Evolutionary conservation across 1,139 yeast genomes (phyloP).

Genomic region (Pichia sp.): DNA sequence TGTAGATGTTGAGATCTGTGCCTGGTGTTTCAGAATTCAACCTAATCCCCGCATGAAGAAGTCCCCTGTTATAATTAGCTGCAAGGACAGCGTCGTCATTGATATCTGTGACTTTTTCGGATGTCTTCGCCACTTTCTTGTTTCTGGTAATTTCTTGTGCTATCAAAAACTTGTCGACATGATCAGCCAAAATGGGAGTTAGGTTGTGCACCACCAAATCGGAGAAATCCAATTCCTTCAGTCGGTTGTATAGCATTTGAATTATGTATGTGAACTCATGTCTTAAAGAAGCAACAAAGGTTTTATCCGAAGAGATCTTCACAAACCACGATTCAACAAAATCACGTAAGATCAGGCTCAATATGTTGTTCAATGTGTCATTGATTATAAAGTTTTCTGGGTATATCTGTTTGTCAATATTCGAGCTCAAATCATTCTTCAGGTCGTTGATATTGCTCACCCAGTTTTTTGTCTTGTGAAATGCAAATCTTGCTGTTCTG

Average conservation of each 20-base stretch:
- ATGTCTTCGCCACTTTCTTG: constrained; percentile 19
- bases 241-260: constrained; percentile 38
- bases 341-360: constrained; percentile 51
- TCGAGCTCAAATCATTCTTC: not conserved
- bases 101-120: constrained; percentile 30
- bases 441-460: not conserved
- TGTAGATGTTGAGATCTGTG: constrained; percentile 49
- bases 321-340: constrained; percentile 66
- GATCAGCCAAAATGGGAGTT: constrained; percentile 64
- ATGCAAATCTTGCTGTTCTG: constrained; percentile 1
- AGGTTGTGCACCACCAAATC: constrained; percentile 53
- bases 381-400: constrained; percentile 52
- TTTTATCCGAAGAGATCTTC: constrained; percentile 42
- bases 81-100: constrained; percentile 59
- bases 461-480: constrained; percentile 8
- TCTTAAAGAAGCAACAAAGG: constrained; percentile 54
- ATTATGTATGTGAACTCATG: constrained; percentile 44
- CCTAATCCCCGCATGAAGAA: constrained; percentile 60
- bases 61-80: constrained; percentile 51
- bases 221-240: constrained; percentile 49
- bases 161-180: constrained; percentile 48
- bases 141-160: constrained; percentile 47
- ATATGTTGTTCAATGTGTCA: constrained; percentile 48
- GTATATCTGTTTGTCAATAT: constrained; percentile 34
- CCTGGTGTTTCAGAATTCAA: constrained; percentile 39